Evolutionary conservation across 345 rosid species (phyloP).

Genomic region (Gossypium thurberi): DNA sequence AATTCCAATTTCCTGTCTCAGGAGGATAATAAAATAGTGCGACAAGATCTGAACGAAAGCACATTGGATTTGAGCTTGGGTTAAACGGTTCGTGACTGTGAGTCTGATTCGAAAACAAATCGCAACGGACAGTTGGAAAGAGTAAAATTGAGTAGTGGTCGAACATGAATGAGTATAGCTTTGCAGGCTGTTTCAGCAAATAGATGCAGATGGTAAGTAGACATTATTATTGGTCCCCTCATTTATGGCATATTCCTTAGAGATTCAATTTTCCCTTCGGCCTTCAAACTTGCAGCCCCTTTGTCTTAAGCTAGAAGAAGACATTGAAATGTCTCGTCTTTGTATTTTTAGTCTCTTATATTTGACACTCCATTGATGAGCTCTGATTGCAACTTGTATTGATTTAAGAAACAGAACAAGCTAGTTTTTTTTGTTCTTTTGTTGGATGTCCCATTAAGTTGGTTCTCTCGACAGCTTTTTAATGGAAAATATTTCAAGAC

Average conservation of each 20-base stretch:
- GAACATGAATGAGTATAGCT: conserved; percentile 7
- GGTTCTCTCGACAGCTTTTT: not conserved
- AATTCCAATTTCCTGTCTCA: conserved; percentile 27
- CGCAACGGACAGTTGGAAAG: conserved; percentile 23
- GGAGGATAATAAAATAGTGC: conserved; percentile 43
- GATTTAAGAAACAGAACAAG: conserved; percentile 1
- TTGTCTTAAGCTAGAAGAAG: conserved; percentile 12
- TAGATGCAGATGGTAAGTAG: conserved; percentile 12
- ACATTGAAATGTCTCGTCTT: not conserved
- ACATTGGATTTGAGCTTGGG: conserved; percentile 69
- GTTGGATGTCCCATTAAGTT: not conserved
- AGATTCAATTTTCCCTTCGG: conserved; percentile 22
- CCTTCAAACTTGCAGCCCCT: not conserved
- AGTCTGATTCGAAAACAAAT: conserved; percentile 29
- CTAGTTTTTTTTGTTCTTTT: conserved; percentile 7
- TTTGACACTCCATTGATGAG: conserved; percentile 13
- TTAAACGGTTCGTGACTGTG: conserved; percentile 39
- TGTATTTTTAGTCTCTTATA: conserved; percentile 12
- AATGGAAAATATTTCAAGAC: not conserved
- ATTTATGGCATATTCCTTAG: conserved; percentile 1
- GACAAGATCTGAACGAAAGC: conserved; percentile 94
- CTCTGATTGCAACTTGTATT: conserved; percentile 21
- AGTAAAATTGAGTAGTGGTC: conserved; percentile 12
- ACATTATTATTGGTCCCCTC: conserved; percentile 5
- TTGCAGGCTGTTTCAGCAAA: not conserved